Evolutionary conservation across 371 early-diverging fungal genomes (phyloP), one percentile per base, ranked within the genome.

Genomic region (Mortierella sp.): DNA sequence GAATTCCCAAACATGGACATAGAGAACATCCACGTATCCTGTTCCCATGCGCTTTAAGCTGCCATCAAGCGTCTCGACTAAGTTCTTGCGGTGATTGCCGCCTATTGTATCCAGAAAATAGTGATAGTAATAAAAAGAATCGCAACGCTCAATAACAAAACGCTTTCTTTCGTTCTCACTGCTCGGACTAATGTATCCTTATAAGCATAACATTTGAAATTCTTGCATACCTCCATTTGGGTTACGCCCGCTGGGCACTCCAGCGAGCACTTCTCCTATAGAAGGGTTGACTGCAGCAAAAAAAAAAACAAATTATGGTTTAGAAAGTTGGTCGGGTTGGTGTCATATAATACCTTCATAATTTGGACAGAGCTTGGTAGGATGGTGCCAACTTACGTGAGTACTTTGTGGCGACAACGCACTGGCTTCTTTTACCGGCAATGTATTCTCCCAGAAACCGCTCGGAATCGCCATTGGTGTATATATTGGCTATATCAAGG

Each of bases 321-420:
- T 39, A 39, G 35, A 40, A 39, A 5, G 20, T 37, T 60, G 37
- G 60, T 28, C 9, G 24, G 24, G 26, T 10, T 51, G 22, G n/a
- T 51, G 43, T 40, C 1, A 11, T 9, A 9, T 9, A 9, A 40
- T 40, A 39, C n/a, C 9, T 57, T 57, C 58, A 6, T 11, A 32
- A 3, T 14, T 11, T 26, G 14, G 11, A 32, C 0, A 14, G 26
- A 28, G 8, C 18, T 57, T 6, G 14, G 9, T 20, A 6, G 20
- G 2, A 3, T 3, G 6, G 16, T 20, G n/a, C 16, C 3, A 20
- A 18, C 68, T 67, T 75, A 77, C 77, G 66, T 8, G 86, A 65
- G 70, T 80, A 87, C 62, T 87, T 87, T 49, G 88, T 87, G 10
- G 88, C 88, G 30, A 88, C 37, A 9, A 87, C 86, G 52, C 88